Evolutionary conservation across 2,329 filamentous ascomycete genomes (phyloP), one percentile per base, ranked within the genome.

Genomic region (Metarhizium robertsii): DNA sequence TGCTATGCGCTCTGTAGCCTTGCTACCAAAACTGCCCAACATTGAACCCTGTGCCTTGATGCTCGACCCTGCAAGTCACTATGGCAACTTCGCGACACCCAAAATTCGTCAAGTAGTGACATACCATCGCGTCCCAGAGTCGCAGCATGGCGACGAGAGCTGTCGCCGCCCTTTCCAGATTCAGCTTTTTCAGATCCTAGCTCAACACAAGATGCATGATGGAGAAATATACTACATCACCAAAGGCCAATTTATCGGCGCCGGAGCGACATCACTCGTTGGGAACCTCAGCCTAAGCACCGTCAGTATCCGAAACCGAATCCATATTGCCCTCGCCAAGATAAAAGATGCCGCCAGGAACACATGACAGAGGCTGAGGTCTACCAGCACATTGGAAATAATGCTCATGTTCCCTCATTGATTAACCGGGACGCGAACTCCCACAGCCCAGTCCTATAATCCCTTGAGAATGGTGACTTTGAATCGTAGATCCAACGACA

Each of bases 271-370:
- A n/a, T 58, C 60, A 14, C 53, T 55, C 6, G 58, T 63, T 46
- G 60, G 63, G 46, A 57, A 50, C 50, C 57, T 63, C 38, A 55
- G 53, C 45, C 59, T 58, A 13, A 60, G 60, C 25, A 18, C 59
- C 51, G 56, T 62, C 32, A 63, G 53, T 59, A 55, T 32, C 61
- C 59, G 5, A 60, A 58, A 6, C 53, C 59, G 30, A 64, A 61
- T 36, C 59, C 61, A 8, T 59, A 61, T 32, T 59, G 58, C 58
- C 58, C 57, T 42, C 57, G 57, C 56, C 46, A 62, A 60, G 53
- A 54, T 36, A 13, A 50, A 5, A 43, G 18, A 38, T 50, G 46
- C 50, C 53, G 45, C 45, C 46, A 45, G 16, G 34, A 50, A 8
- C 49, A 48, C 7, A 45, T n/a, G 30, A 42, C 25, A n/a, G 53